A percentile compares a stretch with the other conserved stretches of the same genome.
These are phyloP conservation scores for Paecilomyces niveus DNA, from an alignment of 2,329 filamentous ascomycete species.

Conservation along the genomic window DNA sequence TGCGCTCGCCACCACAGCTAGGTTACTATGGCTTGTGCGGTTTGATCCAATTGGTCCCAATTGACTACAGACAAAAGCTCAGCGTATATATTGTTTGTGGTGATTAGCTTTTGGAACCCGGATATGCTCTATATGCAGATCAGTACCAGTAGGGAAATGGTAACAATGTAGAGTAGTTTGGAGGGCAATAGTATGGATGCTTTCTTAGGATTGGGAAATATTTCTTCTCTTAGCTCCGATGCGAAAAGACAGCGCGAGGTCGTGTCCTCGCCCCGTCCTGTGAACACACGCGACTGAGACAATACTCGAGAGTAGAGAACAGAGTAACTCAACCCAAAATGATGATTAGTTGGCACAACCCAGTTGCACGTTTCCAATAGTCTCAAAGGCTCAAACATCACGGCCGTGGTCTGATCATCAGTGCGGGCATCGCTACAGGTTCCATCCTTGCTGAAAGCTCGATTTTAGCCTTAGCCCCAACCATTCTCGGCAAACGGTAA, in stretches of 20 bases:
- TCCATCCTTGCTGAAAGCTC: neutral
- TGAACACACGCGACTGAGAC: neutral
- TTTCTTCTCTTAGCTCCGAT: no score
- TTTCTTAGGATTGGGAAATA: no score
- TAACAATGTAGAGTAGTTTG: neutral
- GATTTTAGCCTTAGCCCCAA: neutral
- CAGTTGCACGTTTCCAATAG: constrained; percentile 2
- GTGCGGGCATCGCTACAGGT: neutral
- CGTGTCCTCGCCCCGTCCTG: neutral
- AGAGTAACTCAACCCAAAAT: neutral
- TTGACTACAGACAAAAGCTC: neutral
- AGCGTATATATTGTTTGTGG: neutral
- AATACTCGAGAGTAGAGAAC: neutral
- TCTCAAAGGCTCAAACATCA: neutral
- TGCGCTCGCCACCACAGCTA: no score
- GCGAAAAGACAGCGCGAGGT: no score
- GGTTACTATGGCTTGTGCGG: no score
- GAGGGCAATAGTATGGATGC: no score
- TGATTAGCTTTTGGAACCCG: neutral
- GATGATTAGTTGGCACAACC: neutral
- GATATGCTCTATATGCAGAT: neutral
- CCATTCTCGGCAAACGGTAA: neutral
- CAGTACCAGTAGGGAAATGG: neutral
- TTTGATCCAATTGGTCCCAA: no score
- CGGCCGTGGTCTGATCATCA: neutral